These are phyloP conservation scores for Trichophyton schoenleinii DNA, from an alignment of 2,329 filamentous ascomycete genomes.

Conservation along the genomic window DNA sequence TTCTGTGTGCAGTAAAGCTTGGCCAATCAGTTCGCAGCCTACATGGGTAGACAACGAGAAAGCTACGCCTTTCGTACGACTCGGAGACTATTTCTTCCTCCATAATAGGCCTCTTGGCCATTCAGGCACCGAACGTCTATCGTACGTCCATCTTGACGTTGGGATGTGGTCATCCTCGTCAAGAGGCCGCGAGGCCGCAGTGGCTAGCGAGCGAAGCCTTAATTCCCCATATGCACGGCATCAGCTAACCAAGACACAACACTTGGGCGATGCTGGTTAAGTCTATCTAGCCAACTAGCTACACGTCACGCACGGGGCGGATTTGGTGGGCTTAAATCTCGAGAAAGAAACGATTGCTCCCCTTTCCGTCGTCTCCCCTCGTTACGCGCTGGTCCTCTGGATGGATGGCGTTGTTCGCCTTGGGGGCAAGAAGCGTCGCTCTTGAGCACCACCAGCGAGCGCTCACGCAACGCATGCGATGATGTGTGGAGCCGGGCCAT, in stretches of 20 bases:
- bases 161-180: not conserved
- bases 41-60: not conserved
- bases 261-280: not conserved
- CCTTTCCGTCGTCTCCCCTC: not conserved
- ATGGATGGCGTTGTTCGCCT: not conserved
- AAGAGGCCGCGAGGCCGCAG: conserved; percentile 1
- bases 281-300: not conserved
- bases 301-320: not conserved
- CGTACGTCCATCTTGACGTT: not conserved
- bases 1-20: not conserved
- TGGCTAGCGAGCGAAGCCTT: not conserved
- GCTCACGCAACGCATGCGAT: not conserved
- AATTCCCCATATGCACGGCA: not conserved
- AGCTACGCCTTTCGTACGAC: not conserved
- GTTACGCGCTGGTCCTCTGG: not conserved
- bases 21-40: not conserved
- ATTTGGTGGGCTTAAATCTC: not conserved
- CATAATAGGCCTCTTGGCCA: not conserved
- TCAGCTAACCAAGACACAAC: not conserved
- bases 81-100: not conserved
- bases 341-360: not conserved
- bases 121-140: not conserved
- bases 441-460: not conserved
- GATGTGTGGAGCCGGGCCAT: conserved; percentile 1
- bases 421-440: not conserved